Percentiles rank a stretch among this genome's conserved stretches.
phyloP scores from a whole-genome alignment of 1,139 yeast genomes.

The Suhomyces choctaworum region DNA sequence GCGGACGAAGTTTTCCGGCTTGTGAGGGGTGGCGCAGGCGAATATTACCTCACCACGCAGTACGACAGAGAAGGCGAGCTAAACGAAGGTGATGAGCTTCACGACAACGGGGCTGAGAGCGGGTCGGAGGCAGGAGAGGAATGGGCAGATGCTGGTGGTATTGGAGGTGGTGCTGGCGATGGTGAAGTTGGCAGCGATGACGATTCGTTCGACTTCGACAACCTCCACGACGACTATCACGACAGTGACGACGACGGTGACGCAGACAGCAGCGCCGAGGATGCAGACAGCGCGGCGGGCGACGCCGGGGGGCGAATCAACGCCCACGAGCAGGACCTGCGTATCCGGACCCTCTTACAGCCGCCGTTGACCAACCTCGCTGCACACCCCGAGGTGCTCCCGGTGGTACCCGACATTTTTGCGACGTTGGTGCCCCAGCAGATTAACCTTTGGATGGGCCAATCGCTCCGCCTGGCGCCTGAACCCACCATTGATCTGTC shows the following conservation, averaged over 20 bases:
- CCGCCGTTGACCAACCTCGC: conserved; percentile 57
- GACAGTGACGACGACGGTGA: conserved; percentile 15
- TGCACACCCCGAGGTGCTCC: conserved; percentile 25
- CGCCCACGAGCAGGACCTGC: conserved; percentile 9
- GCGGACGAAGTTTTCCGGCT: conserved; percentile 47
- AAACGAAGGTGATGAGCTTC: conserved; percentile 12
- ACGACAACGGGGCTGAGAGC: conserved; percentile 16
- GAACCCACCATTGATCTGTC: conserved; percentile 1
- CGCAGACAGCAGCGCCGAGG: conserved; percentile 1
- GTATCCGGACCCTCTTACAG: conserved; percentile 53
- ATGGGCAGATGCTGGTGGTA: conserved; percentile 2
- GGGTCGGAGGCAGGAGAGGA: conserved; percentile 12
- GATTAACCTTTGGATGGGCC: conserved; percentile 72
- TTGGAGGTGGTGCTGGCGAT: conserved; percentile 6
- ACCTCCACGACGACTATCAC: conserved; percentile 52
- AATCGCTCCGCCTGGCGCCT: conserved; percentile 8
- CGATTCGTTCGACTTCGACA: conserved; percentile 42
- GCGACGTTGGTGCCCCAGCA: conserved; percentile 59
- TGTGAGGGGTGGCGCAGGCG: conserved; percentile 40
- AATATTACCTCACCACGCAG: conserved; percentile 66
- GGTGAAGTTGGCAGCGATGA: background rate
- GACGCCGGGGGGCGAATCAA: conserved; percentile 12
- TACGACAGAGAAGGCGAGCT: conserved; percentile 34
- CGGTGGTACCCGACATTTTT: conserved; percentile 45
- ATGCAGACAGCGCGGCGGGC: conserved; percentile 5